A percentile compares a stretch with the other conserved stretches of the same genome.
These are phyloP conservation scores for Mycena metata DNA, from an alignment of 768 basidiomycete species.

Conservation along the genomic window DNA sequence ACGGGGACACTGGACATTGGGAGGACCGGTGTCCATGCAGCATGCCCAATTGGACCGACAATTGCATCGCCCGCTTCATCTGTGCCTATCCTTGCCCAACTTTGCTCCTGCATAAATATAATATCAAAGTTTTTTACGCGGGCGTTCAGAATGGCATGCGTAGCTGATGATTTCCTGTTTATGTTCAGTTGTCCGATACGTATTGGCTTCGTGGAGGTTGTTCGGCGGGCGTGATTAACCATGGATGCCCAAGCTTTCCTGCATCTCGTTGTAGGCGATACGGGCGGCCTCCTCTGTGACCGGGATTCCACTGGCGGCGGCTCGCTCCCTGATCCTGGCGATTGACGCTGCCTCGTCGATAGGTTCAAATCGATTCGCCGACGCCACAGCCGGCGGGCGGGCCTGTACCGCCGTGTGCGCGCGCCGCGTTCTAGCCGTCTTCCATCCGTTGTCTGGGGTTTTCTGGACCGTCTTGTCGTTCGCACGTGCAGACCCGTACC, in stretches of 20 bases:
- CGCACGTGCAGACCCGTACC: constrained; percentile 3
- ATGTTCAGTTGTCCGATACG: constrained; percentile 22
- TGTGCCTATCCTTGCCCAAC: constrained; percentile 40
- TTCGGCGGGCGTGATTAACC: neutral
- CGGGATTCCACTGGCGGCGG: neutral
- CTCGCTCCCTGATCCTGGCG: neutral
- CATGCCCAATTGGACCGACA: constrained; percentile 23
- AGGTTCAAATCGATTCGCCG: neutral
- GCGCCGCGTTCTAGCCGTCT: neutral
- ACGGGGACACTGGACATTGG: neutral
- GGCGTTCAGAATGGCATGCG: constrained; percentile 7
- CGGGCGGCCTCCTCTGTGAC: neutral
- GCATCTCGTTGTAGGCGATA: neutral
- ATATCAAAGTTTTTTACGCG: constrained; percentile 39
- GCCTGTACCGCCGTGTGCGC: neutral
- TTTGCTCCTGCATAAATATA: constrained; percentile 44
- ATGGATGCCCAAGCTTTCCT: neutral
- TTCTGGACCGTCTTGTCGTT: neutral
- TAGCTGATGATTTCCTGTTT: neutral
- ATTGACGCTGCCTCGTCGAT: neutral
- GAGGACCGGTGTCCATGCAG: constrained; percentile 33
- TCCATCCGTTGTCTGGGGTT: constrained; percentile 11
- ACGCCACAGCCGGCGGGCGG: neutral
- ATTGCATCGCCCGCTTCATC: constrained; percentile 16
- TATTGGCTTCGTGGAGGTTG: constrained; percentile 2